Conservation (phyloP, 2,329 filamentous ascomycete species). For the Nothophoma quercina region DNA sequence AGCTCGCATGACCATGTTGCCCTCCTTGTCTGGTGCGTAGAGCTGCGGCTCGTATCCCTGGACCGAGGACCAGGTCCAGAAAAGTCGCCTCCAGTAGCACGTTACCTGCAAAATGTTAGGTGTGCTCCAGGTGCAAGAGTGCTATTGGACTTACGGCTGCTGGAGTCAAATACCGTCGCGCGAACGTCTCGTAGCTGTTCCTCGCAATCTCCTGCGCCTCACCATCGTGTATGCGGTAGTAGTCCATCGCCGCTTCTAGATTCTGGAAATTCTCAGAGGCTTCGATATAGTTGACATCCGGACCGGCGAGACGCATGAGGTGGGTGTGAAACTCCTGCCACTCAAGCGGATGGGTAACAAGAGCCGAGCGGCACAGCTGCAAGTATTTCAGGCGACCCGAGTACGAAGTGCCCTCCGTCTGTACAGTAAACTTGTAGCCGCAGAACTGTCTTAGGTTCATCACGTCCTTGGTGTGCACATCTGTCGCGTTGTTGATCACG, state of each 20-base stretch:
- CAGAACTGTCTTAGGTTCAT: slow-evolving; percentile 46
- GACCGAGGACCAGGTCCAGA: slow-evolving; percentile 40
- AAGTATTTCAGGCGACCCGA: slow-evolving; percentile 63
- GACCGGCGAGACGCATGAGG: slow-evolving; percentile 40
- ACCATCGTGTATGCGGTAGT: slow-evolving; percentile 36
- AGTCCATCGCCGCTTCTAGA: slow-evolving; percentile 44
- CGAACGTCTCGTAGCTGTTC: slow-evolving; percentile 44
- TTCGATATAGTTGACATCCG: slow-evolving; percentile 44
- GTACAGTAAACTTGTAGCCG: slow-evolving; percentile 61
- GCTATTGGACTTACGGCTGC: slow-evolving; percentile 33
- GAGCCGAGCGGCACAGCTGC: slow-evolving; percentile 55
- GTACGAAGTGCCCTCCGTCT: slow-evolving; percentile 63
- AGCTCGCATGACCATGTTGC: slow-evolving; percentile 39
- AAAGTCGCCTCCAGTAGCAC: slow-evolving; percentile 45
- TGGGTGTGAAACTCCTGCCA: slow-evolving; percentile 48
- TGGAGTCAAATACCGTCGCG: slow-evolving; percentile 41
- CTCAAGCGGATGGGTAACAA: slow-evolving; percentile 43
- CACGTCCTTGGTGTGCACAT: slow-evolving; percentile 42
- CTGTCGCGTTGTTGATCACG: slow-evolving; percentile 42
- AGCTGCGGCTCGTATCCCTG: slow-evolving; percentile 42
- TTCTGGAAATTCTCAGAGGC: slow-evolving; percentile 42
- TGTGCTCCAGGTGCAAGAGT: background rate
- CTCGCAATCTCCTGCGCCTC: slow-evolving; percentile 41
- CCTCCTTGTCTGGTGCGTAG: slow-evolving; percentile 33
- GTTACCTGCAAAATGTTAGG: slow-evolving; percentile 29